Conservation (phyloP, 2,329 filamentous ascomycete genomes). For the Fusarium siculi region DNA sequence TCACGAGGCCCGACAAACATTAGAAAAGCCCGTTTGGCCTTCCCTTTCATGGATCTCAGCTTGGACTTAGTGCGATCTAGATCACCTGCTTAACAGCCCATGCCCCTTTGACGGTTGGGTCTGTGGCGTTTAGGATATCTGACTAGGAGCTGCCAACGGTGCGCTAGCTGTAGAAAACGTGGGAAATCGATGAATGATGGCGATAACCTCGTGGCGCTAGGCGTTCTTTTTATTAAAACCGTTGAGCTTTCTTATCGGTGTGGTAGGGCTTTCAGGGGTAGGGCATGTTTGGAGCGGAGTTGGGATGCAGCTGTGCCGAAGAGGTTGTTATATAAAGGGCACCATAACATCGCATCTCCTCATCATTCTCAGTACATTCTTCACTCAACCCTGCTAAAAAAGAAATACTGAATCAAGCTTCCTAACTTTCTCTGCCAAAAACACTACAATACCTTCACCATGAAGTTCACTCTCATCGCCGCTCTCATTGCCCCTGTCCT, state of each 20-base stretch:
- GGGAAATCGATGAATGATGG: constrained; percentile 3
- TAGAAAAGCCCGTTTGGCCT: background rate
- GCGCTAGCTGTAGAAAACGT: background rate
- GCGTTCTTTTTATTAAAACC: background rate
- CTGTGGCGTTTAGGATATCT: constrained; percentile 27
- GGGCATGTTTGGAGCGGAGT: background rate
- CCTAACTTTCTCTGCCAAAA: background rate
- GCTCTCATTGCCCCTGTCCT: constrained; percentile 23
- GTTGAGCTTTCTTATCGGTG: background rate
- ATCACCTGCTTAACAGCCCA: background rate
- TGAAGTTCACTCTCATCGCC: constrained; percentile 36
- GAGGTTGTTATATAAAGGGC: constrained; percentile 13
- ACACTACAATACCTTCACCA: background rate
- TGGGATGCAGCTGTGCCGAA: background rate
- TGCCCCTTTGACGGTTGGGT: constrained; percentile 8
- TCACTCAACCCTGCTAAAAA: background rate
- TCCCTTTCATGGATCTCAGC: background rate
- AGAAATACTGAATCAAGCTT: background rate
- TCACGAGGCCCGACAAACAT: background rate
- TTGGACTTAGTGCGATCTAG: constrained; percentile 13
- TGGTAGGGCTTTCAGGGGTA: background rate
- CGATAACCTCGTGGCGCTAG: constrained; percentile 9
- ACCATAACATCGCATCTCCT: background rate
- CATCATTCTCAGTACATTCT: background rate
- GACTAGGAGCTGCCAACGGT: constrained; percentile 13